Evolutionary conservation across 2,329 filamentous ascomycete species (phyloP).

Genomic region (Albophoma yamanashiensis): DNA sequence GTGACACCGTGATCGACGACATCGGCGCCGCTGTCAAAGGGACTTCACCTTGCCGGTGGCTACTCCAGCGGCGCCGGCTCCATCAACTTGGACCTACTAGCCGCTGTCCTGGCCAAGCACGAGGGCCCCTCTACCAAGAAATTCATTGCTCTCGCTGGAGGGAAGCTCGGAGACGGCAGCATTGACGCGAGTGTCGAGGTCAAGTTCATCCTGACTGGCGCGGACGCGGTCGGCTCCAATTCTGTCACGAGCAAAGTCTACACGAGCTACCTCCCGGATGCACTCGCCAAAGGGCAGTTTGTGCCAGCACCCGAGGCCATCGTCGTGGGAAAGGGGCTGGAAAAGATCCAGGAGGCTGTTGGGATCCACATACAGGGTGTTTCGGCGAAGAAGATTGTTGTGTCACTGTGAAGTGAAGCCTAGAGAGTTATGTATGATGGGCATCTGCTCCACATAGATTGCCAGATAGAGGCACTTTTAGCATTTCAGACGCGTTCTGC

Average conservation of each 20-base stretch:
- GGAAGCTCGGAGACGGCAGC: neutral
- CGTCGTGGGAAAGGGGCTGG: neutral
- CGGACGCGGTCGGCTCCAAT: too few species aligned
- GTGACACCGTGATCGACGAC: neutral
- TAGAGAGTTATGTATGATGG: too few species aligned
- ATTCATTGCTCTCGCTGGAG: neutral
- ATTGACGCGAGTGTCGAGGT: neutral
- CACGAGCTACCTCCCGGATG: neutral
- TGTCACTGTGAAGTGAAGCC: too few species aligned
- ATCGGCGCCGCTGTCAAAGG: neutral
- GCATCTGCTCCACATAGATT: too few species aligned
- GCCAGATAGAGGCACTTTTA: too few species aligned
- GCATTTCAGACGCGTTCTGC: too few species aligned
- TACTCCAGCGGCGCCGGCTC: neutral
- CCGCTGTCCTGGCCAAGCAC: neutral
- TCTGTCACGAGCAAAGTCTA: neutral
- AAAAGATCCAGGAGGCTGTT: neutral
- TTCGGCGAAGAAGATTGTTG: neutral
- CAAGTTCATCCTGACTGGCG: neutral
- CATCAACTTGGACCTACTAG: neutral
- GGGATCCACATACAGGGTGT: neutral
- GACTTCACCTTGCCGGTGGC: neutral
- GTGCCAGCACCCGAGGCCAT: neutral
- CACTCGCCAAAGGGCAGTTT: neutral
- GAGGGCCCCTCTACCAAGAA: neutral